phyloP scores from a whole-genome alignment of 345 rosid species.

The Pistacia vera region DNA sequence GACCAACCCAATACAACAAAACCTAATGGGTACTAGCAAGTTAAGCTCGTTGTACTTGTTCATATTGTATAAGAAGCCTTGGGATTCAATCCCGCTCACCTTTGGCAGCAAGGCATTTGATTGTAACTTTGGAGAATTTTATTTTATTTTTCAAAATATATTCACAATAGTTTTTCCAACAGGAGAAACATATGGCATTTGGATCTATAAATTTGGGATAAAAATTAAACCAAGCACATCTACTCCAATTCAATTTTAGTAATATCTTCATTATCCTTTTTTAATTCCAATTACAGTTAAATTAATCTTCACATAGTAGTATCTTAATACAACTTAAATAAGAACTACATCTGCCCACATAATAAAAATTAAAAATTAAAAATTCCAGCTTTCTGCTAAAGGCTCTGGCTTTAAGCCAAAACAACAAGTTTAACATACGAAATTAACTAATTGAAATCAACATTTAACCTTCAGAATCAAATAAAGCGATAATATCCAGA shows the following conservation, averaged over 20 bases:
- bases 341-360: neutral
- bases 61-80: too few relatives aligned
- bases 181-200: neutral
- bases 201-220: neutral
- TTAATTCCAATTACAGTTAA: neutral
- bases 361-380: neutral
- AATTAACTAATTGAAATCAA: too few relatives aligned
- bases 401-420: neutral
- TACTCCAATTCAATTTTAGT: neutral
- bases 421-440: neutral
- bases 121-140: too few relatives aligned
- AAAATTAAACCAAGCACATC: neutral
- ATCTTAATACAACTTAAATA: too few relatives aligned
- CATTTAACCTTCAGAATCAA: too few relatives aligned
- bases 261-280: neutral
- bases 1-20: neutral
- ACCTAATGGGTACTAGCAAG: neutral
- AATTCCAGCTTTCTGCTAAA: neutral
- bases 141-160: too few relatives aligned
- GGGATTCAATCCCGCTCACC: too few relatives aligned
- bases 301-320: too few relatives aligned
- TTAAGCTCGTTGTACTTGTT: too few relatives aligned
- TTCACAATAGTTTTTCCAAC: neutral
- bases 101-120: too few relatives aligned
- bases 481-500: neutral